A percentile compares a stretch with the other conserved stretches of the same genome.
These are phyloP conservation scores for Drechmeria coniospora DNA, from an alignment of 2,329 filamentous ascomycete genomes.

Conservation along the genomic window DNA sequence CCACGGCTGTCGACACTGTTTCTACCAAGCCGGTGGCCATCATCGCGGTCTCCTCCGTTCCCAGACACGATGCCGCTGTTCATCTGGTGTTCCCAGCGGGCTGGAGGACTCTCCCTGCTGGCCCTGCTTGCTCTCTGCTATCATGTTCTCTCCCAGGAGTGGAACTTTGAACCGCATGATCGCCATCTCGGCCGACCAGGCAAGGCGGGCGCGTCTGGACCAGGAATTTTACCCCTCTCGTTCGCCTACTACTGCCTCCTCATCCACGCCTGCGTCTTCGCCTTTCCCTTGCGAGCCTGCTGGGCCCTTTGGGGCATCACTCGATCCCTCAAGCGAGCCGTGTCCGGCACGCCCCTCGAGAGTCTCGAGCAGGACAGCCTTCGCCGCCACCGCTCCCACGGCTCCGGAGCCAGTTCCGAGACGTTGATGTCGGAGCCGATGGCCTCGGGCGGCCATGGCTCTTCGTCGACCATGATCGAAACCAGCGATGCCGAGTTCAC, in stretches of 20 bases:
- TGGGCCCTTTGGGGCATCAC: constrained; percentile 46
- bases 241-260: constrained; percentile 52
- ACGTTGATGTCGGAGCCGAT: constrained; percentile 37
- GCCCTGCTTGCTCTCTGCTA: constrained; percentile 32
- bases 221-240: constrained; percentile 33
- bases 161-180: constrained; percentile 24
- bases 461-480: constrained; percentile 33
- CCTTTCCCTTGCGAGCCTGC: constrained; percentile 47
- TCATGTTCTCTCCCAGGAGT: constrained; percentile 38
- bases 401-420: constrained; percentile 40
- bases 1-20: not conserved
- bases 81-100: constrained; percentile 36
- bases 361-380: constrained; percentile 29
- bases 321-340: constrained; percentile 28
- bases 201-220: constrained; percentile 20
- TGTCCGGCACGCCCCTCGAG: constrained; percentile 27
- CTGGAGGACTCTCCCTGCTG: constrained; percentile 40
- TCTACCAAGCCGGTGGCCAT: too few relatives aligned
- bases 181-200: constrained; percentile 27
- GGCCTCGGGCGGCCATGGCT: constrained; percentile 25
- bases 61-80: constrained; percentile 34
- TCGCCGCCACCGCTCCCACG: constrained; percentile 35
- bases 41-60: too few relatives aligned
- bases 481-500: constrained; percentile 34
- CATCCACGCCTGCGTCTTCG: constrained; percentile 47